These are phyloP conservation scores for Saccharomyces hybrid DNA, from an alignment of 1,139 yeast species.

Conservation along the genomic window DNA sequence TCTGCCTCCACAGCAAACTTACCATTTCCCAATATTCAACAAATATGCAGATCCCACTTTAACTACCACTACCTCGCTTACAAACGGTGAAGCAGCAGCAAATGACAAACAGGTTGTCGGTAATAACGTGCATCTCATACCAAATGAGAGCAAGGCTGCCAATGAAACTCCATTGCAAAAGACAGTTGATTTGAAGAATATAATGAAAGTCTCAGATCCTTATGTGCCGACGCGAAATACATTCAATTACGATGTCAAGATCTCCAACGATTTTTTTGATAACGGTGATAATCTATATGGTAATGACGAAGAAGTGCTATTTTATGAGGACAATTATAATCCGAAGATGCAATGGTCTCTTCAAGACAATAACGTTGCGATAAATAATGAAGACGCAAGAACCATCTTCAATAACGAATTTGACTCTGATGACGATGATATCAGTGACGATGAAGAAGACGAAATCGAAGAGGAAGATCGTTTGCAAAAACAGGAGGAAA, in stretches of 20 bases:
- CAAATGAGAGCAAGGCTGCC: background rate
- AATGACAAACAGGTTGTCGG: conserved; percentile 1
- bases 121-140: background rate
- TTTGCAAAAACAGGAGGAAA: background rate
- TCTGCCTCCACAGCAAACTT: background rate
- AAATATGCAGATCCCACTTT: conserved; percentile 35
- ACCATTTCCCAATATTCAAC: conserved; percentile 28
- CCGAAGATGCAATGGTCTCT: conserved; percentile 33
- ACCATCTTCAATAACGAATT: conserved; percentile 45
- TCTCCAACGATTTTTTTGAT: conserved; percentile 9
- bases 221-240: background rate
- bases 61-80: conserved; percentile 25
- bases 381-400: conserved; percentile 28
- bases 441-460: conserved; percentile 32
- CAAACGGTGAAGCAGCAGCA: background rate
- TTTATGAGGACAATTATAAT: conserved; percentile 31
- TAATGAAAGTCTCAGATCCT: conserved; percentile 9
- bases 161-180: conserved; percentile 18
- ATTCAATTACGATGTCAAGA: conserved; percentile 8
- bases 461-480: conserved; percentile 28
- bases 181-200: conserved; percentile 22
- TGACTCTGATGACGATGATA: conserved; percentile 26
- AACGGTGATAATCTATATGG: conserved; percentile 10
- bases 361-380: conserved; percentile 30
- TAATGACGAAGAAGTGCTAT: conserved; percentile 11